These are phyloP conservation scores for Paraphoma chrysanthemicola DNA, from an alignment of 2,329 filamentous ascomycete genomes.

Conservation along the genomic window DNA sequence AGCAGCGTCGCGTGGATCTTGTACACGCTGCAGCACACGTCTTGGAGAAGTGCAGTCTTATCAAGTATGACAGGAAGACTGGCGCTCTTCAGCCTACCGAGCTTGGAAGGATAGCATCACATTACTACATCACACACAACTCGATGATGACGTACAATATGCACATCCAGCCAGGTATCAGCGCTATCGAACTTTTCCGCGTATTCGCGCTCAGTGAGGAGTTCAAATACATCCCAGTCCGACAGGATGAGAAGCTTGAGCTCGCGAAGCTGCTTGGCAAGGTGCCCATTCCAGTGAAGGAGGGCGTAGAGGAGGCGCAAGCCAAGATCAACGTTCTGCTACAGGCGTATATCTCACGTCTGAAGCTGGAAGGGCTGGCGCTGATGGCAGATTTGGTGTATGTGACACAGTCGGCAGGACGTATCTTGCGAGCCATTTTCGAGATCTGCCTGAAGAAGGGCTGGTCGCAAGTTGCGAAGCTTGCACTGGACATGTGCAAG, in stretches of 20 bases:
- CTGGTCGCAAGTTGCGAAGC: slow-evolving; percentile 92
- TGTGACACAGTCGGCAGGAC: slow-evolving; percentile 95
- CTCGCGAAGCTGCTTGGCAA: slow-evolving; percentile 87
- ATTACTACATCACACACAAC: slow-evolving; percentile 96
- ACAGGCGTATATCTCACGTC: slow-evolving; percentile 93
- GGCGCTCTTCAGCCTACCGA: slow-evolving; percentile 91
- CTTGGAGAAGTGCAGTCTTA: slow-evolving; percentile 83
- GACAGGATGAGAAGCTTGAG: slow-evolving; percentile 97
- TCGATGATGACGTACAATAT: slow-evolving; percentile 98
- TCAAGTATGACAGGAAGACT: slow-evolving; percentile 95
- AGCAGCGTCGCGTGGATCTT: slow-evolving; percentile 97
- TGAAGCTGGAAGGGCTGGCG: slow-evolving; percentile 91
- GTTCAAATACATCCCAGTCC: slow-evolving; percentile 98
- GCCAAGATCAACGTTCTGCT: slow-evolving; percentile 98
- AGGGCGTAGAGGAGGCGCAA: slow-evolving; percentile 94
- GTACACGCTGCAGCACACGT: slow-evolving; percentile 91
- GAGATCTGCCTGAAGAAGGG: slow-evolving; percentile 98
- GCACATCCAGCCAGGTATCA: slow-evolving; percentile 90
- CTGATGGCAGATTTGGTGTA: slow-evolving; percentile 99
- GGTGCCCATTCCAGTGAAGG: slow-evolving; percentile 96
- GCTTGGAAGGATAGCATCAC: slow-evolving; percentile 91
- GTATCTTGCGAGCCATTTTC: slow-evolving; percentile 93
- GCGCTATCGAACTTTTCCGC: slow-evolving; percentile 93
- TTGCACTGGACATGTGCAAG: slow-evolving; percentile 92
- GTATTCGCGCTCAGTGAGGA: slow-evolving; percentile 96